phyloP scores from a whole-genome alignment of 2,329 filamentous ascomycete species.

The Pezizomycotina sp. region DNA sequence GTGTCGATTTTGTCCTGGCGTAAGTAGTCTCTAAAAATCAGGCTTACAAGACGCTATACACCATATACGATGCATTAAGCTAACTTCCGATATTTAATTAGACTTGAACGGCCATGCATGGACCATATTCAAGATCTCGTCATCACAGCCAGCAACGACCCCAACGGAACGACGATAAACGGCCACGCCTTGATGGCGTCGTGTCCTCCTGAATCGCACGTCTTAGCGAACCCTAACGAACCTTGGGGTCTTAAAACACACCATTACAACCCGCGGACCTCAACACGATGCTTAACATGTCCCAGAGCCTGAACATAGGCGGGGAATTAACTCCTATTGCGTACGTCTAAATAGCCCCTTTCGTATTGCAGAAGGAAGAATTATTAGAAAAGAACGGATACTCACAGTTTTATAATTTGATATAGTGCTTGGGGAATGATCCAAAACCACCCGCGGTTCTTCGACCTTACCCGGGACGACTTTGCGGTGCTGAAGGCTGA shows the following conservation, averaged over 20 bases:
- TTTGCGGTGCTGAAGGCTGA: constrained; percentile 56
- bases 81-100: constrained; percentile 26
- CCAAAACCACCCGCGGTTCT: constrained; percentile 51
- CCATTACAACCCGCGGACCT: constrained; percentile 63
- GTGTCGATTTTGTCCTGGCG: constrained; percentile 83
- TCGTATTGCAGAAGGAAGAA: not conserved
- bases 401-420: constrained; percentile 1
- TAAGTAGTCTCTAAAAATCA: constrained; percentile 38
- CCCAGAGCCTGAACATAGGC: constrained; percentile 63
- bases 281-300: constrained; percentile 66
- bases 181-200: constrained; percentile 90
- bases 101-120: constrained; percentile 89
- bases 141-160: constrained; percentile 40
- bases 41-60: not conserved
- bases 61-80: not conserved
- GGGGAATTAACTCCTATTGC: constrained; percentile 77
- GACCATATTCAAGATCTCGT: constrained; percentile 64
- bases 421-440: constrained; percentile 77
- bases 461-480: constrained; percentile 49
- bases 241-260: constrained; percentile 56
- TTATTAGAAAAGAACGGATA: too few relatives aligned
- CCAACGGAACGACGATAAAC: constrained; percentile 47
- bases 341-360: constrained; percentile 17
- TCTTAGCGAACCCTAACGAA: constrained; percentile 39
- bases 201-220: constrained; percentile 53